phyloP scores from a whole-genome alignment of 75 land plant genomes.

The Selaginella tamariscina region DNA sequence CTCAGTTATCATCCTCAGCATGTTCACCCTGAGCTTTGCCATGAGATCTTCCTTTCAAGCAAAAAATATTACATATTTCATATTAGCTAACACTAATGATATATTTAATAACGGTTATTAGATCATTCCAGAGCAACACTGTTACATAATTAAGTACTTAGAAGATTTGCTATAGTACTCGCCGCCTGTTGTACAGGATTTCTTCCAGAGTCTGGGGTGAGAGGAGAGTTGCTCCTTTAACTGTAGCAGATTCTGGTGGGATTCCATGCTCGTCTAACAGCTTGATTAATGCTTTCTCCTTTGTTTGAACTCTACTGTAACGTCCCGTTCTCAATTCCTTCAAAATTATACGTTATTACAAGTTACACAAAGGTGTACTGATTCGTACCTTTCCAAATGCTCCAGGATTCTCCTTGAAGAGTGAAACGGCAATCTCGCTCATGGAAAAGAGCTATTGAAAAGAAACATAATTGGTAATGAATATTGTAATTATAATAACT shows the following conservation, averaged over 20 bases:
- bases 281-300: slow-evolving; percentile 12
- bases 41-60: slow-evolving; percentile 21
- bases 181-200: slow-evolving; percentile 18
- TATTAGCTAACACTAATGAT: not conserved
- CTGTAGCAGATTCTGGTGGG: slow-evolving; percentile 20
- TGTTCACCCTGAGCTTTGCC: slow-evolving; percentile 6
- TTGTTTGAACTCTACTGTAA: slow-evolving; percentile 15
- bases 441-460: slow-evolving; percentile 21
- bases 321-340: slow-evolving; percentile 27
- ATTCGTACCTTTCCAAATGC: slow-evolving; percentile 26
- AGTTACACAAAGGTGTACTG: no score
- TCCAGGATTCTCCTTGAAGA: slow-evolving; percentile 17
- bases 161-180: slow-evolving; percentile 11
- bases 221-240: slow-evolving; percentile 23
- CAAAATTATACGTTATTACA: no score
- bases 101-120: not conserved
- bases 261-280: slow-evolving; percentile 15
- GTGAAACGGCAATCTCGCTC: slow-evolving; percentile 19
- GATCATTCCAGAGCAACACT: not conserved
- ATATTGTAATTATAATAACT: not conserved
- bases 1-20: slow-evolving; percentile 19
- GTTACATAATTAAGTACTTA: not conserved
- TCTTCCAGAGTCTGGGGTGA: slow-evolving; percentile 20
- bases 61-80: not conserved
- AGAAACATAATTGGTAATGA: not conserved